Evolutionary conservation across 441 rosid species (phyloP).

Genomic region (Lepidium campestre): DNA sequence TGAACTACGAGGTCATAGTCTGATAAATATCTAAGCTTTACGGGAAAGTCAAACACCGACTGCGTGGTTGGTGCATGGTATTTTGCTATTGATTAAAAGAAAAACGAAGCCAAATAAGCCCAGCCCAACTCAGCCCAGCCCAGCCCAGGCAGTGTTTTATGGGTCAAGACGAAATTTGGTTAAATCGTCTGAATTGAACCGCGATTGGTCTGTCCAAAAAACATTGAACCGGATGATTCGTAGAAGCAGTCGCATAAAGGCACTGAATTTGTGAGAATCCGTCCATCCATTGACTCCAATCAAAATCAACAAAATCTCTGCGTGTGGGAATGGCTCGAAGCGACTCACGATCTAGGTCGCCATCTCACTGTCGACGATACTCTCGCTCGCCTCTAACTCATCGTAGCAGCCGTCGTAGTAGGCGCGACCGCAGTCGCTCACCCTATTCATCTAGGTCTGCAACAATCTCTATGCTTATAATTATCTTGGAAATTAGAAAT

Average conservation of each 20-base stretch:
- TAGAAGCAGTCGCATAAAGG: not conserved
- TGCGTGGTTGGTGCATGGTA: too few relatives aligned
- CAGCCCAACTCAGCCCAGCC: too few relatives aligned
- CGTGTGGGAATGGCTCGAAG: conserved; percentile 32
- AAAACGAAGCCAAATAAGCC: too few relatives aligned
- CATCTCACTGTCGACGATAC: conserved; percentile 48
- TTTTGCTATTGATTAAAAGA: too few relatives aligned
- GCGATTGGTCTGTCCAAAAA: not conserved
- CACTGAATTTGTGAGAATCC: not conserved
- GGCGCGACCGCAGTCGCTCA: conserved; percentile 36
- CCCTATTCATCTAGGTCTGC: conserved; percentile 28
- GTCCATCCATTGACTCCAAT: not conserved
- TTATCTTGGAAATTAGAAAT: not conserved
- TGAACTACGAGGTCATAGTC: too few relatives aligned
- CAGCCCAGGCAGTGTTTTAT: too few relatives aligned
- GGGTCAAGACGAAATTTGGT: too few relatives aligned
- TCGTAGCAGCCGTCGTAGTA: conserved; percentile 35
- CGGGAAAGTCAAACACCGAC: too few relatives aligned
- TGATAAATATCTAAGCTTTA: too few relatives aligned
- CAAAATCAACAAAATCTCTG: not conserved
- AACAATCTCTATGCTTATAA: not conserved
- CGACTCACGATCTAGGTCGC: conserved; percentile 54
- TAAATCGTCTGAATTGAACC: not conserved
- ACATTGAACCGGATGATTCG: not conserved
- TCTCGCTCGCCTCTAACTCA: conserved; percentile 28